These are phyloP conservation scores for Coffea eugenioides DNA, from an alignment of 257 asterid genomes.

Conservation along the genomic window DNA sequence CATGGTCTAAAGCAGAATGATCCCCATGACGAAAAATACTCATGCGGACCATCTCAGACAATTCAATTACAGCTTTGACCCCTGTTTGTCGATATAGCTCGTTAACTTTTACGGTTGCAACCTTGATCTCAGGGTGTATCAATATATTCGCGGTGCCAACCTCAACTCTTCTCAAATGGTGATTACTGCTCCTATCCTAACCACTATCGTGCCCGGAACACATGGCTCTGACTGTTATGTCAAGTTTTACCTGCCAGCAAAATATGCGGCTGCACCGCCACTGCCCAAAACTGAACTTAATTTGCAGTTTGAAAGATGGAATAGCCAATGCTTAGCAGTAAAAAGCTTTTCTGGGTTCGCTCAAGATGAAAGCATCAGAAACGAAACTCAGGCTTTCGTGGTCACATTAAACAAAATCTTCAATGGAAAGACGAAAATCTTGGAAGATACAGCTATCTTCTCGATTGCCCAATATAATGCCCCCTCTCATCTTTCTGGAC, in stretches of 20 bases:
- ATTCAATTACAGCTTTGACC: no score
- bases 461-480: constrained; percentile 20
- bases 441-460: background rate
- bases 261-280: constrained; percentile 11
- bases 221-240: constrained; percentile 13
- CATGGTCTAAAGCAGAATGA: no score
- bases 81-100: no score
- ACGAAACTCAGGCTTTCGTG: constrained; percentile 1
- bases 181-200: constrained; percentile 21
- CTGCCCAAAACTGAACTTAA: constrained; percentile 10
- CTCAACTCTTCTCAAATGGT: constrained; percentile 6
- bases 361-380: constrained; percentile 8
- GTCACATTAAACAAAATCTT: background rate
- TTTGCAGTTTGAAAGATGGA: constrained; percentile 17
- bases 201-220: constrained; percentile 5
- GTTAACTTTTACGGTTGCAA: background rate
- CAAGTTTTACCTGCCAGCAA: constrained; percentile 21
- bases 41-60: no score
- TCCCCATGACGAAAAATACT: no score
- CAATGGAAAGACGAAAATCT: background rate
- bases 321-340: constrained; percentile 12
- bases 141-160: constrained; percentile 24
- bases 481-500: constrained; percentile 11
- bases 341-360: constrained; percentile 24
- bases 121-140: constrained; percentile 17